These are phyloP conservation scores for Chaetomium tenue DNA, from an alignment of 495 filamentous ascomycete species.

Conservation along the genomic window DNA sequence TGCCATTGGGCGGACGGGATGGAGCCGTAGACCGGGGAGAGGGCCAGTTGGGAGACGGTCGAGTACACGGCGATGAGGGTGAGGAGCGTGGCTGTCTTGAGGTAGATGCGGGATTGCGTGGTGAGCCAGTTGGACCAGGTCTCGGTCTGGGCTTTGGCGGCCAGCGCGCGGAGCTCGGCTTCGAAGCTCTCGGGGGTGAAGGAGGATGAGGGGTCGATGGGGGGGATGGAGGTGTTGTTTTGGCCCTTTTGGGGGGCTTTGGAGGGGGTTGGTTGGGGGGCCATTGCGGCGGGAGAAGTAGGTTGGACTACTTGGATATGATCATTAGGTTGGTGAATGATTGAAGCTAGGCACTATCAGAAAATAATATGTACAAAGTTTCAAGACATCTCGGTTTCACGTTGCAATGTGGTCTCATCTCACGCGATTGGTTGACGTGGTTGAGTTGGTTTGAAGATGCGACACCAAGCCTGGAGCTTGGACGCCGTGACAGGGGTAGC, in stretches of 20 bases:
- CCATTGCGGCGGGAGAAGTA: constrained; percentile 15
- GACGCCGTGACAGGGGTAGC: constrained; percentile 14
- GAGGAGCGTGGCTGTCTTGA: constrained; percentile 50
- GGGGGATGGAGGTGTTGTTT: not conserved
- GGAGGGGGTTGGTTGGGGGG: constrained; percentile 19
- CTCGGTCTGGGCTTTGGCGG: constrained; percentile 50
- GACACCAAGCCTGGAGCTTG: constrained; percentile 18
- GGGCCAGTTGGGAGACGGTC: constrained; percentile 66
- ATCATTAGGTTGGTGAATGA: constrained; percentile 7
- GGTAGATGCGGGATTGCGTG: constrained; percentile 43
- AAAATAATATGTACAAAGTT: too few relatives aligned
- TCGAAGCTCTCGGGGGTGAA: constrained; percentile 52
- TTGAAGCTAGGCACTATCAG: too few relatives aligned
- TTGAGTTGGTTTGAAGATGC: constrained; percentile 17
- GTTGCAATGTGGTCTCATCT: constrained; percentile 28
- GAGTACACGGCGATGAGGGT: constrained; percentile 70
- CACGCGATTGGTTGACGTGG: constrained; percentile 12
- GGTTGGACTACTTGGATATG: constrained; percentile 3
- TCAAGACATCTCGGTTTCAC: not conserved
- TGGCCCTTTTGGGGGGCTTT: not conserved
- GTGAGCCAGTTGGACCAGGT: constrained; percentile 38
- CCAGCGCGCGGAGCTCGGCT: constrained; percentile 49
- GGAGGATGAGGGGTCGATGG: constrained; percentile 29
- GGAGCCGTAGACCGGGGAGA: constrained; percentile 84
- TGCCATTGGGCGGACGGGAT: constrained; percentile 74